These are phyloP conservation scores for Kalmanozyma brasiliensis DNA, from an alignment of 1,284 basidiomycete genomes.

Conservation along the genomic window DNA sequence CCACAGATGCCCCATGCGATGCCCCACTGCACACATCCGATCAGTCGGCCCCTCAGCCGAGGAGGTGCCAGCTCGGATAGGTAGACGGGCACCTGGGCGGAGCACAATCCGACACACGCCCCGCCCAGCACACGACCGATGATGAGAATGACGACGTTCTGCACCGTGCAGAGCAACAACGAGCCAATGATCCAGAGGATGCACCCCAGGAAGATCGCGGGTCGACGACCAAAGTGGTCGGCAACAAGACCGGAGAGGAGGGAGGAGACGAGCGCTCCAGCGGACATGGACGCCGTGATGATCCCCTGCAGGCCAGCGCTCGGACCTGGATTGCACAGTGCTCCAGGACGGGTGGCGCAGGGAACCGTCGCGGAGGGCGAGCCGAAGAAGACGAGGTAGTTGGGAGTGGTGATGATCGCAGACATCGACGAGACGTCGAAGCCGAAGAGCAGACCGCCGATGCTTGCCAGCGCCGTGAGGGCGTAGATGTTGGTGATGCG, in stretches of 20 bases:
- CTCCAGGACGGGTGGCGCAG: constrained; percentile 25
- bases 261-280: constrained; percentile 45
- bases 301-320: constrained; percentile 34
- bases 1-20: constrained; percentile 27
- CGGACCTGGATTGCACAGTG: constrained; percentile 25
- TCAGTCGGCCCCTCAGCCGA: constrained; percentile 35
- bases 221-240: constrained; percentile 44
- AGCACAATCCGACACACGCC: constrained; percentile 42
- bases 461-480: constrained; percentile 41
- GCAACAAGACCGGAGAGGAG: constrained; percentile 42
- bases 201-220: constrained; percentile 36
- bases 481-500: too few relatives aligned
- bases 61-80: constrained; percentile 37
- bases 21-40: constrained; percentile 27
- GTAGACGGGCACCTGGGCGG: constrained; percentile 47
- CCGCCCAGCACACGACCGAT: constrained; percentile 46
- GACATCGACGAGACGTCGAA: constrained; percentile 39
- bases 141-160: constrained; percentile 46
- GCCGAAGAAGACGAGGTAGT: constrained; percentile 40
- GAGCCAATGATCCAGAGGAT: constrained; percentile 45
- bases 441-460: constrained; percentile 47
- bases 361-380: neutral
- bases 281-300: constrained; percentile 51
- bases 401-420: constrained; percentile 33
- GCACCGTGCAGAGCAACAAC: constrained; percentile 36